Percentiles rank a stretch among this genome's conserved stretches.
Conservation (phyloP, 106 monocot genomes). For the Dendrobium catenatum region DNA sequence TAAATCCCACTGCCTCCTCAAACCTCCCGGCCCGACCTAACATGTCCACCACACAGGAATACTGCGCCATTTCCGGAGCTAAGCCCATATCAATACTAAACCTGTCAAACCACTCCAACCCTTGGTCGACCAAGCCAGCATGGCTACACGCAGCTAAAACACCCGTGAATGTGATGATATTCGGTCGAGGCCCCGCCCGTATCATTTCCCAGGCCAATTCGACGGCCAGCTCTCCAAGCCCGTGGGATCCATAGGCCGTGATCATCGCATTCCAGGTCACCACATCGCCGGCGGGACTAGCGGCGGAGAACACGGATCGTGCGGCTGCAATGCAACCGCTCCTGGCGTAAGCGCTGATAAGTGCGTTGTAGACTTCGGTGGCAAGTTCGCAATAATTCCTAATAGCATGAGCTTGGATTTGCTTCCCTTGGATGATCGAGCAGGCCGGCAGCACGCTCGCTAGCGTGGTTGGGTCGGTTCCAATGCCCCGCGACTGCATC, state of each 20-base stretch:
- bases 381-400: conserved; percentile 10
- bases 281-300: conserved; percentile 13
- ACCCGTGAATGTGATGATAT: conserved; percentile 27
- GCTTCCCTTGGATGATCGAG: conserved; percentile 20
- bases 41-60: conserved; percentile 32
- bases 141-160: conserved; percentile 33
- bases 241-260: conserved; percentile 22
- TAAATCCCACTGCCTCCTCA: conserved; percentile 23
- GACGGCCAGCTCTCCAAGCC: conserved; percentile 12
- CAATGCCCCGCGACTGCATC: conserved; percentile 12
- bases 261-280: conserved; percentile 48
- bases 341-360: conserved; percentile 30
- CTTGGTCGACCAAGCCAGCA: conserved; percentile 23
- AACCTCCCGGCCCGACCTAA: conserved; percentile 24
- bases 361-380: conserved; percentile 17
- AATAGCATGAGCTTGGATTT: conserved; percentile 16
- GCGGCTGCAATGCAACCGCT: conserved; percentile 29
- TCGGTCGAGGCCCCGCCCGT: conserved; percentile 7
- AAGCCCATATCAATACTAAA: conserved; percentile 20
- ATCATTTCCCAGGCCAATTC: conserved; percentile 17
- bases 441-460: conserved; percentile 26
- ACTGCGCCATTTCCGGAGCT: conserved; percentile 24
- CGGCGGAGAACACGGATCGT: conserved; percentile 15
- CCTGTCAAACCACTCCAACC: conserved; percentile 25
- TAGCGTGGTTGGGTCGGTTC: conserved; percentile 18